These are phyloP conservation scores for Citeromyces matritensis DNA, from an alignment of 805 yeast genomes.

Conservation along the genomic window DNA sequence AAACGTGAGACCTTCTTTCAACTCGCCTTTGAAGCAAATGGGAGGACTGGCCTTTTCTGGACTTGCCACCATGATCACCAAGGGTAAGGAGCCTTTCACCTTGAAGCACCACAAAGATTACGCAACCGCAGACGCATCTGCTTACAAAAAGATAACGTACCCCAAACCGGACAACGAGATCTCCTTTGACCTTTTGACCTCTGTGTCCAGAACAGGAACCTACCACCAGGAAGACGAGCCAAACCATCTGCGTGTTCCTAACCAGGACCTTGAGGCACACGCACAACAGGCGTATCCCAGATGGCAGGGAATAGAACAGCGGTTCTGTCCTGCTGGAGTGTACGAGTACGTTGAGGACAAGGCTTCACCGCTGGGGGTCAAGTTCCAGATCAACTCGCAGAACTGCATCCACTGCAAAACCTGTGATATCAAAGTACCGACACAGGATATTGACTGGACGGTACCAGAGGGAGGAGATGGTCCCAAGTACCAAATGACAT, in stretches of 20 bases:
- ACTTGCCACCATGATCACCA: constrained; percentile 58
- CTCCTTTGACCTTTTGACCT: constrained; percentile 83
- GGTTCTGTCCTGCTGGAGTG: constrained; percentile 98
- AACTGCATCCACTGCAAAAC: constrained; percentile 98
- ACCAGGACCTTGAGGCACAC: constrained; percentile 52
- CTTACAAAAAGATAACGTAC: constrained; percentile 62
- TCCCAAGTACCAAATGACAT: constrained; percentile 83
- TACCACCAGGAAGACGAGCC: constrained; percentile 90
- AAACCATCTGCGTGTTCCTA: constrained; percentile 65
- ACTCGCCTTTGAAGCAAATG: constrained; percentile 52
- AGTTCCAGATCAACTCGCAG: constrained; percentile 88
- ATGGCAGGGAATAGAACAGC: constrained; percentile 75
- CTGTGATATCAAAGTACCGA: constrained; percentile 93
- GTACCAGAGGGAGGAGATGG: constrained; percentile 99
- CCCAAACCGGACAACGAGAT: constrained; percentile 94
- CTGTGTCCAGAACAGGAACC: constrained; percentile 95
- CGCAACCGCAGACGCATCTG: constrained; percentile 51
- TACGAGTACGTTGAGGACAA: constrained; percentile 78
- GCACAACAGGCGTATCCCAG: constrained; percentile 55
- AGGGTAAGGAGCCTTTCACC: constrained; percentile 84
- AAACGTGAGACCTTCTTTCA: constrained; percentile 87
- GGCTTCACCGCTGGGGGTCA: constrained; percentile 41
- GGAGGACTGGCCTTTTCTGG: constrained; percentile 86
- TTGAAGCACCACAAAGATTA: constrained; percentile 43
- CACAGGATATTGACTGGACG: constrained; percentile 88